Conservation (phyloP, 2,329 filamentous ascomycete species). For the Parasarocladium wereldwijsianum region DNA sequence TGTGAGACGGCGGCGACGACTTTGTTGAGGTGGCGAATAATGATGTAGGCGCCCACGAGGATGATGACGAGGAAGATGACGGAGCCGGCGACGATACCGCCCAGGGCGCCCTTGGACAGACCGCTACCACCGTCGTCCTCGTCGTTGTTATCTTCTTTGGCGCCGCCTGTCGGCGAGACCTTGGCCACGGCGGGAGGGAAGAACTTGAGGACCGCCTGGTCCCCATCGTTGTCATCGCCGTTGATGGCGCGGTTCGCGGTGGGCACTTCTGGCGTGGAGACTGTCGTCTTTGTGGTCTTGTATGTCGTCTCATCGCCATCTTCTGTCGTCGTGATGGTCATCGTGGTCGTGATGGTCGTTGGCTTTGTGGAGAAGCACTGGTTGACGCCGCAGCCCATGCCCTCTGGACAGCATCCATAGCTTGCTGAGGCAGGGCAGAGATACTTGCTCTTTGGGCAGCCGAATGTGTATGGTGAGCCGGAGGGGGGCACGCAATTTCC, state of each 20-base stretch:
- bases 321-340: conserved; percentile 29
- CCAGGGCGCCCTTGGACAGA: conserved; percentile 27
- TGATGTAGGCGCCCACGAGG: conserved; percentile 28
- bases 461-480: conserved; percentile 22
- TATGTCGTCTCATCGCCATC: conserved; percentile 22
- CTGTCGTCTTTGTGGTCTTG: conserved; percentile 22
- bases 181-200: conserved; percentile 30
- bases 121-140: conserved; percentile 14
- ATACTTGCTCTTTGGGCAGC: conserved; percentile 29
- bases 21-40: conserved; percentile 34
- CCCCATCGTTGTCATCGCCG: conserved; percentile 10
- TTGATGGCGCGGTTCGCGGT: conserved; percentile 11
- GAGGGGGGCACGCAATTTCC: conserved; percentile 27
- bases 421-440: conserved; percentile 34
- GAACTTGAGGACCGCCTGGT: conserved; percentile 24
- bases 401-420: conserved; percentile 37
- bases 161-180: conserved; percentile 14
- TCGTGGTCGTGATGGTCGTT: conserved; percentile 27
- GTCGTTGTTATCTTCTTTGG: conserved; percentile 11
- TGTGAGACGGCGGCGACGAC: conserved; percentile 25
- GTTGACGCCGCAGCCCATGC: conserved; percentile 31
- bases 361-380: conserved; percentile 34
- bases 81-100: conserved; percentile 38
- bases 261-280: conserved; percentile 23
- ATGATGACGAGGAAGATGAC: conserved; percentile 32